Percentiles rank a stretch among this genome's conserved stretches.
Conservation (phyloP, 805 yeast genomes). For the Pichia cephalocereana region DNA sequence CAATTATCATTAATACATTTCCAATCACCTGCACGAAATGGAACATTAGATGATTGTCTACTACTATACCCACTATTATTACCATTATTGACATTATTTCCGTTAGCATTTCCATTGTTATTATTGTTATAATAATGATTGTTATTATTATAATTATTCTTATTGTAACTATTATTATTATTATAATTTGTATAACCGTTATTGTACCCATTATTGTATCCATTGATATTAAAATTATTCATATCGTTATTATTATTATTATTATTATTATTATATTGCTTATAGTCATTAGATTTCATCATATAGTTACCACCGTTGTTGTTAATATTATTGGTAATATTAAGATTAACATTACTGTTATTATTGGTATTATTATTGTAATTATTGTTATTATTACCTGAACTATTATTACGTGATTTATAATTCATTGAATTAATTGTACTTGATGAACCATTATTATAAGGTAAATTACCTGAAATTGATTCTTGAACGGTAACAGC, state of each 20-base stretch:
- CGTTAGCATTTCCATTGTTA: conserved; percentile 10
- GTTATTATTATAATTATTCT: conserved; percentile 6
- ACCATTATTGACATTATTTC: conserved; percentile 12
- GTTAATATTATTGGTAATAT: conserved; percentile 4
- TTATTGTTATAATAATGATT: conserved; percentile 12
- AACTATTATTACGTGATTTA: not conserved
- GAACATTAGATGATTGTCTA: conserved; percentile 43
- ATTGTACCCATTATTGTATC: conserved; percentile 2
- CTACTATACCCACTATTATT: conserved; percentile 16
- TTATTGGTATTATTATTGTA: conserved; percentile 9
- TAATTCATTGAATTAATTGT: conserved; percentile 1
- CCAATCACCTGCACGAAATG: conserved; percentile 97
- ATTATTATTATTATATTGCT: conserved; percentile 7
- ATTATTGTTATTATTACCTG: not conserved
- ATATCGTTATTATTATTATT: conserved; percentile 7
- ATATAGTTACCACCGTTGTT: conserved; percentile 7
- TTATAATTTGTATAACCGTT: conserved; percentile 2
- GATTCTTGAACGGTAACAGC: conserved; percentile 63
- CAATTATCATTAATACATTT: conserved; percentile 75
- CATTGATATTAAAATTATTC: conserved; percentile 11
- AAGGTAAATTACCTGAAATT: conserved; percentile 25
- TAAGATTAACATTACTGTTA: conserved; percentile 5
- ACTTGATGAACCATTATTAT: conserved; percentile 10
- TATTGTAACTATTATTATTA: conserved; percentile 5
- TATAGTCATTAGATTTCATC: conserved; percentile 10